Conservation (phyloP, 345 rosid genomes). For the Murraya paniculata region DNA sequence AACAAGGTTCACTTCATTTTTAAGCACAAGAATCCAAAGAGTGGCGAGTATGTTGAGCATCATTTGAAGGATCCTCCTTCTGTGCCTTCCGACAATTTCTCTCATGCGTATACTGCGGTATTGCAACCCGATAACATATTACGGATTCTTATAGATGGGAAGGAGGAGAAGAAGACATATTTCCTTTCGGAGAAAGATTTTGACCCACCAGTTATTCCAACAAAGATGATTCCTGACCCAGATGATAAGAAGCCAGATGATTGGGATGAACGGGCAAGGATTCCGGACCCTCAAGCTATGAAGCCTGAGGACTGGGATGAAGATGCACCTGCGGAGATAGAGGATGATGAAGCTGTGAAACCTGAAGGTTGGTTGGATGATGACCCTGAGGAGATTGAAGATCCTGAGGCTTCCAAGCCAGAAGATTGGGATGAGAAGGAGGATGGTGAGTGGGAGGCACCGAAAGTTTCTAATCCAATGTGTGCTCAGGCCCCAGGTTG, state of each 20-base stretch:
- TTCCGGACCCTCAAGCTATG: conserved; percentile 41
- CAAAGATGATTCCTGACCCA: conserved; percentile 45
- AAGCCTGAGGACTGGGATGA: conserved; percentile 69
- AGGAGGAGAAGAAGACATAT: conserved; percentile 43
- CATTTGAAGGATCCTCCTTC: conserved; percentile 50
- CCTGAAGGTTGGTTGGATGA: conserved; percentile 66
- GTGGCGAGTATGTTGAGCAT: conserved; percentile 47
- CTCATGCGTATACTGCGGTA: conserved; percentile 59
- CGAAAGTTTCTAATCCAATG: conserved; percentile 43
- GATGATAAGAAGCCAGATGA: conserved; percentile 55
- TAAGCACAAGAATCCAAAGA: conserved; percentile 53
- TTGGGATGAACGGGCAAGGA: conserved; percentile 51
- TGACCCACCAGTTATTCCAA: conserved; percentile 51
- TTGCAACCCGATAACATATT: conserved; percentile 40
- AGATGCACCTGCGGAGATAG: conserved; percentile 45
- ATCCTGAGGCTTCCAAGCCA: conserved; percentile 52
- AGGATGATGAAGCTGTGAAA: conserved; percentile 47
- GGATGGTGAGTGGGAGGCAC: conserved; percentile 62
- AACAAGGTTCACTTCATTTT: conserved; percentile 63
- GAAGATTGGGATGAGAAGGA: conserved; percentile 68
- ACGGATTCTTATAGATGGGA: conserved; percentile 46
- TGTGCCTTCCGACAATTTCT: conserved; percentile 45
- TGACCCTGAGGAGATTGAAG: conserved; percentile 55
- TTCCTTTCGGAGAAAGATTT: conserved; percentile 49
- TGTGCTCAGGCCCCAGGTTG: conserved; percentile 55